phyloP scores from a whole-genome alignment of 352 stramenopile species.

The Phytopythium ostracodes region DNA sequence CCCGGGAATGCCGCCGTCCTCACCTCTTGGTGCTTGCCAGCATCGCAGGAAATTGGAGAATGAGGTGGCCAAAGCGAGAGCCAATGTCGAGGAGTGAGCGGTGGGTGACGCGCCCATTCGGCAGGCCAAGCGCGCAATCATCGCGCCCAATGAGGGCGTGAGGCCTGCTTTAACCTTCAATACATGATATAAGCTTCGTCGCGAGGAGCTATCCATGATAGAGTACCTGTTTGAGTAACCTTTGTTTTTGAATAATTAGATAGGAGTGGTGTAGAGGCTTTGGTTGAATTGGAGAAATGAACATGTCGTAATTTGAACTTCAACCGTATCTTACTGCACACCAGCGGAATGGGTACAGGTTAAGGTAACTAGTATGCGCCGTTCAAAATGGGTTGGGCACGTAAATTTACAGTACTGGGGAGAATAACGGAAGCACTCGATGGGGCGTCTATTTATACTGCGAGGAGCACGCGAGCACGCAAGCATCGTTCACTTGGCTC shows the following conservation, averaged over 20 bases:
- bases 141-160: not conserved
- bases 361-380: no score
- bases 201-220: not conserved
- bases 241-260: not conserved
- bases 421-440: no score
- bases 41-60: conserved; percentile 29
- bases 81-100: not conserved
- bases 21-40: conserved; percentile 29
- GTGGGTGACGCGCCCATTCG: not conserved
- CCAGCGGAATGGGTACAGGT: not conserved
- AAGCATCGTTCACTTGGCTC: no score
- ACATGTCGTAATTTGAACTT: conserved; percentile 1
- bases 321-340: not conserved
- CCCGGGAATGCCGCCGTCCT: not conserved
- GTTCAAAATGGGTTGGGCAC: no score
- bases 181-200: not conserved
- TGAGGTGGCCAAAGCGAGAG: conserved; percentile 10
- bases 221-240: no score
- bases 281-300: not conserved
- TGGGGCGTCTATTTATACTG: no score
- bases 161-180: not conserved
- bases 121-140: conserved; percentile 8
- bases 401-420: no score
- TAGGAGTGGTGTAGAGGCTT: not conserved
- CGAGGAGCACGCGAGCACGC: no score